Base-by-base conservation (phyloP, 352 stramenopile genomes). In the Phytophthora sojae region DNA sequence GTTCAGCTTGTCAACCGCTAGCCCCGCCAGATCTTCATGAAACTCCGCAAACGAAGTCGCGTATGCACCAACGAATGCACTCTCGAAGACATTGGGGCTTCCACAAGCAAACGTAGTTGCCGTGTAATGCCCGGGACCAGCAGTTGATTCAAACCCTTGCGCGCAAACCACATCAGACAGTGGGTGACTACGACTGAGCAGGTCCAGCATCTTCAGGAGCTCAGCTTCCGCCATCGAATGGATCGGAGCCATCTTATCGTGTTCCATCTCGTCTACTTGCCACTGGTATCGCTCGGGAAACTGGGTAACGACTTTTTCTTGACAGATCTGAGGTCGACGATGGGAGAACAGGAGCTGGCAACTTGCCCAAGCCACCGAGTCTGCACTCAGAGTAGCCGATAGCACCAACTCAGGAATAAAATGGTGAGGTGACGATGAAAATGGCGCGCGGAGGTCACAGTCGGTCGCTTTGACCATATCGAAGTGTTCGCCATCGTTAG, bases 281-380 rank as follows among this genome's bases (percentile, higher is more conserved):
- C 89, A 23, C 25, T 66, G 63, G 39, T 91, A 90, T 17, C 85
- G 80, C 2, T 81, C 55, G 0, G 76, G 21, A 60, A 91, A 91
- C 26, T 73, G 53, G 4, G 81, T 81, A 21, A 91, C 85, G 26
- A 91, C 32, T 52, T 80, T 83, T 51, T 89, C 81, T 61, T 88
- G 81, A 51, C 85, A 93, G 4, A 93, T 39, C 4, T 73, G 74
- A 1, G 85, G 85, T 23, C 80, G 76, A 4, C 81, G 77, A 9
- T 89, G 62, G 30, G 85, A 68, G 37, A 78, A 86, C 1, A 93
- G 60, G 42, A 91, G 55, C 56, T 88, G 82, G 25, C 85, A 93
- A 17, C 73, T 81, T 9, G 71, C 71, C 82, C 83, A 93, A 8
- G 80, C 80, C 23, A 90, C 59, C 0, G 83, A 75, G 60, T 93